A percentile compares a stretch with the other conserved stretches of the same genome.
Evolutionary conservation across 495 filamentous ascomycete species (phyloP).

Genomic region (Pseudoneurospora amorphoporcata): DNA sequence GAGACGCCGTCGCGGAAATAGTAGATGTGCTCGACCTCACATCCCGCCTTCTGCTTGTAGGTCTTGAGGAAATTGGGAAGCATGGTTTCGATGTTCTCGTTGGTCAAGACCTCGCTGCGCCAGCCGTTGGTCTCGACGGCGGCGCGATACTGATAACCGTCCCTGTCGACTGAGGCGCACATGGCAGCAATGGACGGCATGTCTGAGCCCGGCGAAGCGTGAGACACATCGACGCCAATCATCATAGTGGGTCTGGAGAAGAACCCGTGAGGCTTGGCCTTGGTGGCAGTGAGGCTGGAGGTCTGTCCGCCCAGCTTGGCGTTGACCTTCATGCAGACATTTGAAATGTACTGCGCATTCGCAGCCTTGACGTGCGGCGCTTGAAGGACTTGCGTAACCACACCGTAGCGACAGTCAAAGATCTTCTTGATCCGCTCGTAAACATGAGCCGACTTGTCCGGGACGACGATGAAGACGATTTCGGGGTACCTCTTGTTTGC

Average conservation of each 20-base stretch:
- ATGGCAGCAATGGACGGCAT: conserved; percentile 76
- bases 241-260: conserved; percentile 54
- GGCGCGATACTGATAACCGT: conserved; percentile 62
- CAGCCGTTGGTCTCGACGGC: conserved; percentile 67
- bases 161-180: conserved; percentile 65
- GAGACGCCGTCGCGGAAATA: conserved; percentile 95
- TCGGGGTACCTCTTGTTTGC: conserved; percentile 31
- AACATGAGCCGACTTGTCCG: conserved; percentile 48
- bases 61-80: conserved; percentile 48
- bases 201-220: conserved; percentile 54
- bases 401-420: conserved; percentile 68
- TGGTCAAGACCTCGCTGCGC: conserved; percentile 62
- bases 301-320: conserved; percentile 87
- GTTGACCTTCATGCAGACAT: conserved; percentile 90
- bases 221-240: conserved; percentile 85
- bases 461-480: conserved; percentile 63
- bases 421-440: conserved; percentile 78
- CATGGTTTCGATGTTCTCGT: conserved; percentile 51
- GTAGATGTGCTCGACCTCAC: conserved; percentile 56
- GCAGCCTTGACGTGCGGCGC: conserved; percentile 47
- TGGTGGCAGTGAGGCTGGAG: conserved; percentile 15
- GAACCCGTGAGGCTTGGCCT: conserved; percentile 16
- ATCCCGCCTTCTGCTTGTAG: conserved; percentile 47
- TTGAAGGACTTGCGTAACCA: conserved; percentile 65
- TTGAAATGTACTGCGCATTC: conserved; percentile 70